Conservation (phyloP, 345 rosid genomes). For the Euphorbia pulcherrima region DNA sequence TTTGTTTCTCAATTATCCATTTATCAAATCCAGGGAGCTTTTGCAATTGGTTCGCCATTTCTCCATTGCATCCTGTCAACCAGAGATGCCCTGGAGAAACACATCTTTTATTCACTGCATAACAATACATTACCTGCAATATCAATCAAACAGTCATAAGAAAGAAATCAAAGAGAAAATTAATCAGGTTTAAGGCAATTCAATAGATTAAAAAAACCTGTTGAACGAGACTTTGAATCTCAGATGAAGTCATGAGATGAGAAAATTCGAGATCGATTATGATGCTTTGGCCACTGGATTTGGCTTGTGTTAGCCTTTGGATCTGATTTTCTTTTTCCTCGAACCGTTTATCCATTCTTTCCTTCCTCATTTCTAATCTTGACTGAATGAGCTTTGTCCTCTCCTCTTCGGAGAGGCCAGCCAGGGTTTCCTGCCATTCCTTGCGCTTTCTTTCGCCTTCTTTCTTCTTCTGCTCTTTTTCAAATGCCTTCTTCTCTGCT, state of each 20-base stretch:
- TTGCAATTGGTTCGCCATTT: slow-evolving; percentile 60
- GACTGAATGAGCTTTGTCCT: slow-evolving; percentile 59
- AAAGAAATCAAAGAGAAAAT: background rate
- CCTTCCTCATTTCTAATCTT: slow-evolving; percentile 55
- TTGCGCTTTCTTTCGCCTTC: slow-evolving; percentile 58
- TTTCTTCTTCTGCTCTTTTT: slow-evolving; percentile 62
- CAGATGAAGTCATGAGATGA: slow-evolving; percentile 65
- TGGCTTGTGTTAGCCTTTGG: slow-evolving; percentile 54
- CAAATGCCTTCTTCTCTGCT: slow-evolving; percentile 78
- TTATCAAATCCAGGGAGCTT: slow-evolving; percentile 82
- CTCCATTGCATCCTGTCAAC: slow-evolving; percentile 78
- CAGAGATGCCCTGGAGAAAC: slow-evolving; percentile 63
- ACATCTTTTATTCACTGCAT: slow-evolving; percentile 75
- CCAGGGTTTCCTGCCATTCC: slow-evolving; percentile 59
- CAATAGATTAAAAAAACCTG: slow-evolving; percentile 37
- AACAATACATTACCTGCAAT: slow-evolving; percentile 83
- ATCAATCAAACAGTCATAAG: slow-evolving; percentile 8
- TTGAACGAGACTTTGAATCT: slow-evolving; percentile 86
- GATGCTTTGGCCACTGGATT: slow-evolving; percentile 58
- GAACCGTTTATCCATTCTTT: slow-evolving; percentile 68
- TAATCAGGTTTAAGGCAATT: background rate
- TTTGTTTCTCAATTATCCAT: slow-evolving; percentile 90
- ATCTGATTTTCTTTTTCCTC: slow-evolving; percentile 64
- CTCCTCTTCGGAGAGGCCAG: slow-evolving; percentile 57
- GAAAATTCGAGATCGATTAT: slow-evolving; percentile 81